phyloP scores from a whole-genome alignment of 192 early-diverging fungal species.

The Entophlyctis helioformis region DNA sequence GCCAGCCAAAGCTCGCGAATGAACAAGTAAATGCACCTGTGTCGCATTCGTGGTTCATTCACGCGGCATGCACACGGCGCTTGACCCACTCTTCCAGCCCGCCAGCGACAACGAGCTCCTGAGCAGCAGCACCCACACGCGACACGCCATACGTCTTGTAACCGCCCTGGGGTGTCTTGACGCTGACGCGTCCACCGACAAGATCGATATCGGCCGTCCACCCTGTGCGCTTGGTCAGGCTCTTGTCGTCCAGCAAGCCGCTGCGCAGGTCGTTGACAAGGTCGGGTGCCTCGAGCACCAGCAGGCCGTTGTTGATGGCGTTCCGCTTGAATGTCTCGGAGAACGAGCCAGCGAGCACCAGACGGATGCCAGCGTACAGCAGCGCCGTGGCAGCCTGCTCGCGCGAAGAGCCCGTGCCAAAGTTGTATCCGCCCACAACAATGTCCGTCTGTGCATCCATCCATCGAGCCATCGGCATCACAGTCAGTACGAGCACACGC shows the following conservation, averaged over 20 bases:
- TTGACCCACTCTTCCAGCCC: constrained; percentile 93
- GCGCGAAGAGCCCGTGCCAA: constrained; percentile 93
- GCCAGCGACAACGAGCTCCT: constrained; percentile 88
- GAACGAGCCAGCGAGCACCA: constrained; percentile 84
- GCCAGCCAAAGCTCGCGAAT: no score
- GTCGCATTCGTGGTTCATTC: no score
- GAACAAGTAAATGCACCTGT: no score
- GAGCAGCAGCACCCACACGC: constrained; percentile 82
- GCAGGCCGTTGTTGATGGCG: constrained; percentile 93
- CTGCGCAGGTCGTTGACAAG: constrained; percentile 64
- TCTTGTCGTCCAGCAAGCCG: constrained; percentile 10
- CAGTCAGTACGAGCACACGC: no score
- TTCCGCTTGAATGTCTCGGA: constrained; percentile 99
- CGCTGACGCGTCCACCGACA: constrained; percentile 48
- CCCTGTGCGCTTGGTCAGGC: constrained; percentile 64
- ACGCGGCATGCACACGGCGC: no score
- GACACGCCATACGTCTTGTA: constrained; percentile 32
- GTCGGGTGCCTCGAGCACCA: constrained; percentile 77
- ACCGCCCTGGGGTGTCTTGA: constrained; percentile 40
- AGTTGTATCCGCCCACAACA: constrained; percentile 87
- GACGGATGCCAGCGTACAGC: constrained; percentile 68
- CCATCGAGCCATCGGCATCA: no score
- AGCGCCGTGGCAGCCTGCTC: constrained; percentile 97
- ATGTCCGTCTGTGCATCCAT: constrained; percentile 58
- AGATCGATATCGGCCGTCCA: constrained; percentile 60